A percentile compares a stretch with the other conserved stretches of the same genome.
Conservation (phyloP, 2,329 filamentous ascomycete genomes). For the Clarireedia monteithiana region DNA sequence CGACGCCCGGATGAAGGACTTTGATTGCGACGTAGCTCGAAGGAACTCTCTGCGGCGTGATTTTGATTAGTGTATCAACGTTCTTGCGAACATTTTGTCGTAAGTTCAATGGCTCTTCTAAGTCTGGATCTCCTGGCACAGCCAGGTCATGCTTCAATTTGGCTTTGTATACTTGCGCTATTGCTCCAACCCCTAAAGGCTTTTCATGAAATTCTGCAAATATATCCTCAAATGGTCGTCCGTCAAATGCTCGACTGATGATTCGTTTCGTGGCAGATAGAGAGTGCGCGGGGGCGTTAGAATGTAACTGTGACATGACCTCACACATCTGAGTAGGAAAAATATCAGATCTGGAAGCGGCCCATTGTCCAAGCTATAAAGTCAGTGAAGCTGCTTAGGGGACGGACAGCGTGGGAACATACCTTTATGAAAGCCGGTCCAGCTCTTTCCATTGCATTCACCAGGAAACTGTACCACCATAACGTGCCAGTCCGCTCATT, state of each 20-base stretch:
- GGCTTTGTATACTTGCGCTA: constrained; percentile 95
- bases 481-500: constrained; percentile 74
- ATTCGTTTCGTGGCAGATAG: constrained; percentile 71
- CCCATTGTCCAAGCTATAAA: constrained; percentile 85
- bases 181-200: constrained; percentile 88
- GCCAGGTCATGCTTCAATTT: constrained; percentile 77
- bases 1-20: constrained; percentile 86
- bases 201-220: constrained; percentile 92
- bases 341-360: constrained; percentile 90
- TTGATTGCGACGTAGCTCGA: constrained; percentile 94
- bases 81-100: constrained; percentile 68
- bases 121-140: constrained; percentile 49
- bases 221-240: constrained; percentile 75
- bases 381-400: constrained; percentile 9
- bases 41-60: constrained; percentile 73
- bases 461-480: constrained; percentile 92
- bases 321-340: constrained; percentile 89
- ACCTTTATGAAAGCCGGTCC: constrained; percentile 97
- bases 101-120: constrained; percentile 48
- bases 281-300: constrained; percentile 87
- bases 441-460: constrained; percentile 82
- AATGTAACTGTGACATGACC: constrained; percentile 91
- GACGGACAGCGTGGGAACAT: constrained; percentile 14
- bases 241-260: constrained; percentile 74
- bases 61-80: constrained; percentile 81